phyloP scores from a whole-genome alignment of 441 rosid species.

The Aquilaria agallochum region DNA sequence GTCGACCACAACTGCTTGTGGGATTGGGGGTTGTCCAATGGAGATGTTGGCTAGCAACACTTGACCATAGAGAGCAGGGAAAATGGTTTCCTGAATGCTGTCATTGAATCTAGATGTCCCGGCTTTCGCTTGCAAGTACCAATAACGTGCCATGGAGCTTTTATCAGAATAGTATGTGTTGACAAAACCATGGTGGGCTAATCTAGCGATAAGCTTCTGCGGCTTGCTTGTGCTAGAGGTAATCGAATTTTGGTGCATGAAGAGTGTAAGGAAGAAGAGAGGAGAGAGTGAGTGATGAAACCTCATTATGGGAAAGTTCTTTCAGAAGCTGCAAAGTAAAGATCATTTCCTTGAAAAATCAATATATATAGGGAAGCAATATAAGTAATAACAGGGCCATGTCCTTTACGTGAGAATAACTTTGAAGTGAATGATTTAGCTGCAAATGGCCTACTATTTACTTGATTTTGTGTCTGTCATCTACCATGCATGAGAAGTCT shows the following conservation, averaged over 20 bases:
- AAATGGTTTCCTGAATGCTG: background rate
- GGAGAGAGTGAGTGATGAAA: slow-evolving; percentile 66
- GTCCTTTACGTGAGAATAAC: slow-evolving; percentile 31
- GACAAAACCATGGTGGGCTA: too few species aligned
- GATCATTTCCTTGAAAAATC: too few species aligned
- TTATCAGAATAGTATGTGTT: too few species aligned
- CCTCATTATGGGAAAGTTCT: slow-evolving; percentile 22
- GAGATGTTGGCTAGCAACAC: slow-evolving; percentile 38
- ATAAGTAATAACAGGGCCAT: slow-evolving; percentile 43
- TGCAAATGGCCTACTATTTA: slow-evolving; percentile 33
- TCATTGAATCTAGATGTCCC: background rate
- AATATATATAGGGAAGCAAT: too few species aligned
- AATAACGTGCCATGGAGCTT: background rate
- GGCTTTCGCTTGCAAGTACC: slow-evolving; percentile 1
- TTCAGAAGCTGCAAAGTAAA: too few species aligned
- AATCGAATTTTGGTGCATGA: too few species aligned
- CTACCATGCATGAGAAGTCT: too few species aligned
- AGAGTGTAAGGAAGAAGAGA: slow-evolving; percentile 31
- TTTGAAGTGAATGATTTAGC: slow-evolving; percentile 30
- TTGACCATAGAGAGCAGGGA: background rate
- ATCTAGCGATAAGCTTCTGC: too few species aligned
- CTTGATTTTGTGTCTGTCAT: background rate
- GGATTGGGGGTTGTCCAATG: slow-evolving; percentile 45
- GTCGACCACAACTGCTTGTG: slow-evolving; percentile 45
- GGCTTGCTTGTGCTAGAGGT: too few species aligned